Conservation (phyloP, 1,284 basidiomycete genomes). For the Papiliotrema nemorosa region DNA sequence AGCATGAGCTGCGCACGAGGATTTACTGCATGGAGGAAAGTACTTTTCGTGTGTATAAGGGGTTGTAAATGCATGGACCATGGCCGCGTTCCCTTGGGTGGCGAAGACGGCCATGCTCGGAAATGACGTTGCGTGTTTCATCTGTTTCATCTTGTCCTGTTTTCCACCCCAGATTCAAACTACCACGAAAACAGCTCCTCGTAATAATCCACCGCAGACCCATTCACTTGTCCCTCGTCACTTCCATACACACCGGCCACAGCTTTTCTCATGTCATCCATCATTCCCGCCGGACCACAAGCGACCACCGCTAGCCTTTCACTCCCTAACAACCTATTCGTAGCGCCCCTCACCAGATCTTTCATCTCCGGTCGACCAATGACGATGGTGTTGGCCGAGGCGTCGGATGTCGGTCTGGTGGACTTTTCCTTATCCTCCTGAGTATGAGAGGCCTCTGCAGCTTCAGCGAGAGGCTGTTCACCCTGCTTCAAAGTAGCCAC, state of each 20-base stretch:
- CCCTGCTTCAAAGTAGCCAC: background rate
- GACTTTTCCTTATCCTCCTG: background rate
- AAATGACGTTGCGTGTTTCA: background rate
- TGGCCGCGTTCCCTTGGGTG: background rate
- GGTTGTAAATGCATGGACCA: background rate
- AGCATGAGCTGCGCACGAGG: no score
- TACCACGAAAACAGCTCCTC: constrained; percentile 35
- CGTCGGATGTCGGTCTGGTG: background rate
- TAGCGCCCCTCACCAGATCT: constrained; percentile 8
- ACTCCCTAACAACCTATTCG: constrained; percentile 7
- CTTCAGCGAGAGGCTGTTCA: background rate
- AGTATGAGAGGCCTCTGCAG: background rate
- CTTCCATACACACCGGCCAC: constrained; percentile 18
- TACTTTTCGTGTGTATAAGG: no score
- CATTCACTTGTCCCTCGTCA: constrained; percentile 13
- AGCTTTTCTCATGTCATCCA: constrained; percentile 27
- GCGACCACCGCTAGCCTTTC: constrained; percentile 26
- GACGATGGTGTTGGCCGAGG: background rate
- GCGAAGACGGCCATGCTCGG: background rate
- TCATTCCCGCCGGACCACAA: constrained; percentile 33
- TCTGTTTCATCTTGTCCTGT: background rate
- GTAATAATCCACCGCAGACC: constrained; percentile 24
- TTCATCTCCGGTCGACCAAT: constrained; percentile 23
- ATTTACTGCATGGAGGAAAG: no score
- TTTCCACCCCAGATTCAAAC: background rate